Evolutionary conservation across 2,329 filamentous ascomycete species (phyloP), one percentile per base, ranked within the genome.

Genomic region (Trichoderma harzianum): DNA sequence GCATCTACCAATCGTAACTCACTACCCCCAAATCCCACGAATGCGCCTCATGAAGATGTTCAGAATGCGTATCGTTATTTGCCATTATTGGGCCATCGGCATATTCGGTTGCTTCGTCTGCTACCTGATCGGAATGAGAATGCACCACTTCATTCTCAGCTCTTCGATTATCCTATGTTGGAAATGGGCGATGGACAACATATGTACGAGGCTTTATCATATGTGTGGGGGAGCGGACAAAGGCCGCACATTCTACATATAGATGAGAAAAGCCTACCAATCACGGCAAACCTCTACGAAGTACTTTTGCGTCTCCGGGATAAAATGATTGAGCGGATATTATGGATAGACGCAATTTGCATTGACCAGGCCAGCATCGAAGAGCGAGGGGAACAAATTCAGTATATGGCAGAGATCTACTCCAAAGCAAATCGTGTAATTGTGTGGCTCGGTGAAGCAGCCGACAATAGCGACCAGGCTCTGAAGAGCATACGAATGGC

Each of bases 271-370:
- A 11, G n/a, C 10, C 26, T 73, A 26, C 47, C 39, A 3, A 63
- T 73, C 5, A 73, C 72, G 5, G 51, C 39, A 21, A 73, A 71
- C 21, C 62, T 73, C 12, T 24, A 66, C 11, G 62, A 60, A 7
- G 69, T 57, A 6, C 61, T 73, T 5, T 34, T 68, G 3, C 51
- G 34, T 39, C 69, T 71, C 16, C 51, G 64, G 1, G 11, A 68
- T 26, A 26, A n/a, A 43, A 16, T 58, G 34, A 57, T 67, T 51
- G 72, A 70, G 32, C 26, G 69, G 51, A 47, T 64, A 28, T 21
- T 73, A 34, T 72, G 72, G 72, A 53, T 72, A 39, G 72, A 73
- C 30, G 69, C 62, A 7, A 14, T 73, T 26, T 73, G 72, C 51
- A 69, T 73, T 30, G 62, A 73, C 18, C 69, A 73, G 8, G 14